Conservation (phyloP, 2,329 filamentous ascomycete genomes). For the Botrytis elliptica region DNA sequence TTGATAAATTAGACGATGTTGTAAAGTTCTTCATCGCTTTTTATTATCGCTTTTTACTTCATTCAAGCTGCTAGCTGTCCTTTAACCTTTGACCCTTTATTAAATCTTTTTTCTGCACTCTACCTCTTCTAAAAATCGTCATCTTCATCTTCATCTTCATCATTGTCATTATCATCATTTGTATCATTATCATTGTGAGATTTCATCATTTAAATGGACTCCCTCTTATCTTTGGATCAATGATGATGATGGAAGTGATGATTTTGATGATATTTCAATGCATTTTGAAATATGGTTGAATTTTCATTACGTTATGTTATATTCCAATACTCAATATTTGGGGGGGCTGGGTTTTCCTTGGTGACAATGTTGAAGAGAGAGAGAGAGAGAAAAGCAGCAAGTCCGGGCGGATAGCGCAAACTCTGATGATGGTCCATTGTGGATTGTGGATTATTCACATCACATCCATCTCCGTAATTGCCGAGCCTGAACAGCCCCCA, state of each 20-base stretch:
- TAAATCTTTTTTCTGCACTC: neutral
- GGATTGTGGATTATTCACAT: conserved; percentile 21
- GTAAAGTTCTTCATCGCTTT: conserved; percentile 22
- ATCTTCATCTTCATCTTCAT: neutral
- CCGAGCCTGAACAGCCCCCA: conserved; percentile 35
- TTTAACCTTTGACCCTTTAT: neutral
- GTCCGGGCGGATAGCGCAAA: conserved; percentile 32
- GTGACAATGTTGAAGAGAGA: conserved; percentile 19
- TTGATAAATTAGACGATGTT: conserved; percentile 11
- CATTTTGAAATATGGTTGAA: neutral
- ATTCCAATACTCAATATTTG: conserved; percentile 18
- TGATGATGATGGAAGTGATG: neutral
- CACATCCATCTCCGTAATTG: conserved; percentile 32
- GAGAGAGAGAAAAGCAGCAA: conserved; percentile 22
- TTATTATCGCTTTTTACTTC: neutral
- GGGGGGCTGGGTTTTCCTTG: conserved; percentile 23
- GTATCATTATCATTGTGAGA: neutral
- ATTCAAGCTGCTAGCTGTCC: neutral
- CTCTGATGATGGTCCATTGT: conserved; percentile 28
- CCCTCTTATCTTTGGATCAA: neutral
- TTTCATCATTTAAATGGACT: neutral
- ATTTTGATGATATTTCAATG: neutral
- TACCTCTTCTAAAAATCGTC: neutral
- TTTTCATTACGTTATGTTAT: conserved; percentile 22
- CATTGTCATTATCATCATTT: neutral